Conservation (phyloP, 2,329 filamentous ascomycete genomes). For the Xylariaceae sp. region DNA sequence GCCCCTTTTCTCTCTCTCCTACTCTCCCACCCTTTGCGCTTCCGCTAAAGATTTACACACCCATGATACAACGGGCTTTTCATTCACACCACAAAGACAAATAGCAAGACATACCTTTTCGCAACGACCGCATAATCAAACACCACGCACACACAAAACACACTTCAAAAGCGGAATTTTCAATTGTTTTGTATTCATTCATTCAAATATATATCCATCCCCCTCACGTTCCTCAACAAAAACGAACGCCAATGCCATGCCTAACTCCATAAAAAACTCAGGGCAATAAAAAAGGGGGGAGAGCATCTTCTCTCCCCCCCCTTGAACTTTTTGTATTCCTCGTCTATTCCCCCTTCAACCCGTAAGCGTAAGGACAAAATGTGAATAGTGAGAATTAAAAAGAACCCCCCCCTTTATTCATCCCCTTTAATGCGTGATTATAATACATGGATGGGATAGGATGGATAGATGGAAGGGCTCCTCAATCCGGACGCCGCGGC, state of each 20-base stretch:
- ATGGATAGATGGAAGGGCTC: background rate
- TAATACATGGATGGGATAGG: slow-evolving; percentile 5
- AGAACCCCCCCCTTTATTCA: slow-evolving; percentile 2
- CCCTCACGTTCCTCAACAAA: background rate
- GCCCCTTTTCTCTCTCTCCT: background rate
- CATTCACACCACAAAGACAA: too few relatives aligned
- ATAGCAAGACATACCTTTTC: too few relatives aligned
- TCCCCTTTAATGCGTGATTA: slow-evolving; percentile 7
- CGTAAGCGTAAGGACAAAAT: background rate
- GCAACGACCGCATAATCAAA: too few relatives aligned
- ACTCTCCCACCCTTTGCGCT: background rate
- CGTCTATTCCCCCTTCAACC: background rate
- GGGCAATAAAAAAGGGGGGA: background rate
- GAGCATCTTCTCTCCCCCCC: background rate
- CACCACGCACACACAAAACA: too few relatives aligned
- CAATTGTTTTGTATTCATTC: background rate
- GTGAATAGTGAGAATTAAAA: background rate
- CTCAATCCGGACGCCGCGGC: background rate
- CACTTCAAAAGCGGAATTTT: too few relatives aligned
- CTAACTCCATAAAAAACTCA: background rate
- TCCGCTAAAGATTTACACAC: background rate
- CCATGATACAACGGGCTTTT: background rate
- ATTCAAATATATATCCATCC: background rate
- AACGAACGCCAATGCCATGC: background rate
- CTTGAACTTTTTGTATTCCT: background rate